A percentile compares a stretch with the other conserved stretches of the same genome.
Evolutionary conservation across 805 yeast species (phyloP).

Genomic region (Cyberlindnera sargentensis): DNA sequence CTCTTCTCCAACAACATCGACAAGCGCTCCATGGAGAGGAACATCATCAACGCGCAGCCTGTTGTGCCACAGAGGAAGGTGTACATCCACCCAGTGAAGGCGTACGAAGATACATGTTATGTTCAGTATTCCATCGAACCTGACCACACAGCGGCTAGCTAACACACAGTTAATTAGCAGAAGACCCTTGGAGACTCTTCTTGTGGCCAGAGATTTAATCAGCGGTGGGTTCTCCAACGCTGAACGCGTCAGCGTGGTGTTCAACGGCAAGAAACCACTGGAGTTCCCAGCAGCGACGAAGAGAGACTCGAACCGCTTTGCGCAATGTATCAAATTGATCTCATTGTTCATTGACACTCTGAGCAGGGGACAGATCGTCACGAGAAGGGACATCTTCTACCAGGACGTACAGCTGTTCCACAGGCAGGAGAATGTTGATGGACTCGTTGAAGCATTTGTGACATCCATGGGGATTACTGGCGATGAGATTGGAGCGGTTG

Average conservation of each 20-base stretch:
- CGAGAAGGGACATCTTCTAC: slow-evolving; percentile 57
- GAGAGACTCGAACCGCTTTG: slow-evolving; percentile 6
- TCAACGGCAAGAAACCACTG: not conserved
- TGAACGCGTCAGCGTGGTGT: not conserved
- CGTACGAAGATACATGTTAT: not conserved
- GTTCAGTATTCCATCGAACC: too few species aligned
- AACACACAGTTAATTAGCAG: slow-evolving; percentile 1
- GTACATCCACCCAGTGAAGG: not conserved
- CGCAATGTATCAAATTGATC: slow-evolving; percentile 9
- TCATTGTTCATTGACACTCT: slow-evolving; percentile 16
- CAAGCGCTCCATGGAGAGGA: not conserved
- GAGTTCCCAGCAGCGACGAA: slow-evolving; percentile 12
- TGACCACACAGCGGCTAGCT: not conserved
- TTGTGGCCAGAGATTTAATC: slow-evolving; percentile 1
- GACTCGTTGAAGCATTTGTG: slow-evolving; percentile 32
- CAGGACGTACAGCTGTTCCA: slow-evolving; percentile 49
- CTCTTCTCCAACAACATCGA: too few species aligned
- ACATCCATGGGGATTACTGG: slow-evolving; percentile 32
- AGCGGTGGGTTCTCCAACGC: slow-evolving; percentile 4
- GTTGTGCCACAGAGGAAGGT: not conserved
- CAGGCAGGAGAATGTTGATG: slow-evolving; percentile 37
- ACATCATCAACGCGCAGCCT: not conserved
- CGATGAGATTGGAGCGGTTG: slow-evolving; percentile 39
- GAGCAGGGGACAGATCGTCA: slow-evolving; percentile 8
- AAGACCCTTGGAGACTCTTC: slow-evolving; percentile 5